A percentile compares a stretch with the other conserved stretches of the same genome.
Evolutionary conservation across 768 basidiomycete species (phyloP).

Genomic region (Rhodocollybia butyracea): DNA sequence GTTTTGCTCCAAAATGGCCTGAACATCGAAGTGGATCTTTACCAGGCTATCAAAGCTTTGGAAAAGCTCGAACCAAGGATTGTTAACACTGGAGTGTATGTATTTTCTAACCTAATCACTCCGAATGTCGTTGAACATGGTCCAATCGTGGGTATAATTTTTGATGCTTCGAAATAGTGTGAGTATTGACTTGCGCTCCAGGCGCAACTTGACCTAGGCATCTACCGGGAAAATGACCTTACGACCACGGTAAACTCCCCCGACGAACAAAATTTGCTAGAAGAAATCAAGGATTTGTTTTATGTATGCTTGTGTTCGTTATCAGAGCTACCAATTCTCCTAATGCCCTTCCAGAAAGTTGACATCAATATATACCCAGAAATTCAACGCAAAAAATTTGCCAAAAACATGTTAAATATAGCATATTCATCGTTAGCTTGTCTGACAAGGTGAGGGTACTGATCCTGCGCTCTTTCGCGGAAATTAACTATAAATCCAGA

Average conservation of each 20-base stretch:
- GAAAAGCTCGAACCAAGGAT: slow-evolving; percentile 41
- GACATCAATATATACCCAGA: slow-evolving; percentile 29
- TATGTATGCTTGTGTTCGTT: slow-evolving; percentile 26
- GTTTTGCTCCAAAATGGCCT: slow-evolving; percentile 72
- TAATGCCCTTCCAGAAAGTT: not conserved
- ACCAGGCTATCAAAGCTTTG: slow-evolving; percentile 43
- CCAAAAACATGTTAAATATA: slow-evolving; percentile 66
- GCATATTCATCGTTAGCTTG: slow-evolving; percentile 51
- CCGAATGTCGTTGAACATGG: slow-evolving; percentile 51
- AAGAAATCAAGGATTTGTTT: slow-evolving; percentile 43
- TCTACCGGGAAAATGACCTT: slow-evolving; percentile 46
- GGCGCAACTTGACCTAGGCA: slow-evolving; percentile 50
- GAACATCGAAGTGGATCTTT: slow-evolving; percentile 64
- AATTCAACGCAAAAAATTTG: slow-evolving; percentile 58
- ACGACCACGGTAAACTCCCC: slow-evolving; percentile 39
- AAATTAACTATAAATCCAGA: no score
- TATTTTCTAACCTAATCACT: slow-evolving; percentile 43
- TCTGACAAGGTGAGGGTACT: slow-evolving; percentile 35
- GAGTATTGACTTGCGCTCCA: slow-evolving; percentile 15
- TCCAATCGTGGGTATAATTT: slow-evolving; percentile 40
- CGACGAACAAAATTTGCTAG: slow-evolving; percentile 37
- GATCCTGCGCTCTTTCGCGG: not conserved
- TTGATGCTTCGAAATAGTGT: not conserved
- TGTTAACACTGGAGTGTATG: slow-evolving; percentile 53
- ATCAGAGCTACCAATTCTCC: not conserved